Evolutionary conservation across 768 basidiomycete species (phyloP).

Genomic region (Suillus subalutaceus): DNA sequence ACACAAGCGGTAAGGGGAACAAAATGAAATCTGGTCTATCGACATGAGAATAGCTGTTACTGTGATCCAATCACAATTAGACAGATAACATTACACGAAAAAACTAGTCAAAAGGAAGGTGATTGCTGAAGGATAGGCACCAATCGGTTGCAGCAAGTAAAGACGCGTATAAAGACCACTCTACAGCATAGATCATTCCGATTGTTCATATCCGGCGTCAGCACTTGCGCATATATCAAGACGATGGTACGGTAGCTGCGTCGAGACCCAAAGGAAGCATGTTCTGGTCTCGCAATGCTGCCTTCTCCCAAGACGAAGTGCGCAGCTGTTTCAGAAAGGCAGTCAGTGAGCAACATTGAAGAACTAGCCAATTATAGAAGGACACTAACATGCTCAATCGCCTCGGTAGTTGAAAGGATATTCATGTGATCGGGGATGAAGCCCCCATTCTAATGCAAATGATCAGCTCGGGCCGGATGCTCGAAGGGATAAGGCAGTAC

Average conservation of each 20-base stretch:
- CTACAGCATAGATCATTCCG: background rate
- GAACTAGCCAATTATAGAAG: background rate
- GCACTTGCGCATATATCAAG: slow-evolving; percentile 8
- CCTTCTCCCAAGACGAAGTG: slow-evolving; percentile 53
- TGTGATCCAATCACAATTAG: no score
- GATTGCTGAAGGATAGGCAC: background rate
- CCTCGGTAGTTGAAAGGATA: slow-evolving; percentile 59
- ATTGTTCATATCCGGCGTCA: background rate
- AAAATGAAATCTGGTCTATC: no score
- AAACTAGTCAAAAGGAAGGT: background rate
- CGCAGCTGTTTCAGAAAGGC: slow-evolving; percentile 44
- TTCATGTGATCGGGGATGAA: slow-evolving; percentile 78
- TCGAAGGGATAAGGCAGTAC: slow-evolving; percentile 41
- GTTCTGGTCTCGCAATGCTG: slow-evolving; percentile 46
- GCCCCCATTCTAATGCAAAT: slow-evolving; percentile 47
- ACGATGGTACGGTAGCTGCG: slow-evolving; percentile 23
- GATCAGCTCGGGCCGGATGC: background rate
- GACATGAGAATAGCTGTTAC: no score
- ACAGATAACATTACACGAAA: no score
- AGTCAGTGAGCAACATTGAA: background rate
- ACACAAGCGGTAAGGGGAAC: no score
- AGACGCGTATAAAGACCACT: background rate
- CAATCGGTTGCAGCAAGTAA: background rate
- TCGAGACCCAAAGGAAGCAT: slow-evolving; percentile 64
- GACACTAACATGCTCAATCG: slow-evolving; percentile 56